Conservation (phyloP, 495 filamentous ascomycete species). For the Trichoderma gamsii region DNA sequence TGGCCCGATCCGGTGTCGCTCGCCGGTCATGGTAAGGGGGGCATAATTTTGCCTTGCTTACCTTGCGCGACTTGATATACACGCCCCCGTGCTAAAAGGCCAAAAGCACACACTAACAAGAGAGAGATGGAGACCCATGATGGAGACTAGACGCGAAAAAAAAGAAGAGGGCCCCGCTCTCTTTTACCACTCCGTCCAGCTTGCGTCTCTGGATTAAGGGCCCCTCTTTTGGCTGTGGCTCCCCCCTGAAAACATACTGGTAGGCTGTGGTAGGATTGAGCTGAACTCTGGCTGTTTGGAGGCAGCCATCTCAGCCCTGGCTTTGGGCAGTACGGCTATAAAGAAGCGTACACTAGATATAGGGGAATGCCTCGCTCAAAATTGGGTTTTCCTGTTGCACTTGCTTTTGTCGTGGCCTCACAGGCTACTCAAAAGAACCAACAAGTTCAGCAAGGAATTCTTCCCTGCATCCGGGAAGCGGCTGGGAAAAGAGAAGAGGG, state of each 20-base stretch:
- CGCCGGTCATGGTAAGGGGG: slow-evolving; percentile 7
- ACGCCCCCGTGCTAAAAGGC: background rate
- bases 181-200: background rate
- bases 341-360: too few relatives aligned
- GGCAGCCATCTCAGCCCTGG: background rate
- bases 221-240: background rate
- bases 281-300: background rate
- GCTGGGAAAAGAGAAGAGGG: background rate
- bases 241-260: background rate
- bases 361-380: too few relatives aligned
- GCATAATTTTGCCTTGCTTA: background rate
- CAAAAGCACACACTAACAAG: background rate
- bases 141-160: slow-evolving; percentile 10
- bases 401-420: too few relatives aligned
- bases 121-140: background rate
- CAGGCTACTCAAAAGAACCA: background rate
- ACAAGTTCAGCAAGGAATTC: background rate
- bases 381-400: too few relatives aligned
- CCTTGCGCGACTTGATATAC: background rate
- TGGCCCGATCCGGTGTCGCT: slow-evolving; percentile 3
- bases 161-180: background rate
- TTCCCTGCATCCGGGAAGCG: background rate
- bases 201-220: background rate
- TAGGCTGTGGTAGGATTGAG: background rate
- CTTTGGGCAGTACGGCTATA: too few relatives aligned